These are phyloP conservation scores for Ascobolus immersus DNA, from an alignment of 495 filamentous ascomycete genomes.

Conservation along the genomic window DNA sequence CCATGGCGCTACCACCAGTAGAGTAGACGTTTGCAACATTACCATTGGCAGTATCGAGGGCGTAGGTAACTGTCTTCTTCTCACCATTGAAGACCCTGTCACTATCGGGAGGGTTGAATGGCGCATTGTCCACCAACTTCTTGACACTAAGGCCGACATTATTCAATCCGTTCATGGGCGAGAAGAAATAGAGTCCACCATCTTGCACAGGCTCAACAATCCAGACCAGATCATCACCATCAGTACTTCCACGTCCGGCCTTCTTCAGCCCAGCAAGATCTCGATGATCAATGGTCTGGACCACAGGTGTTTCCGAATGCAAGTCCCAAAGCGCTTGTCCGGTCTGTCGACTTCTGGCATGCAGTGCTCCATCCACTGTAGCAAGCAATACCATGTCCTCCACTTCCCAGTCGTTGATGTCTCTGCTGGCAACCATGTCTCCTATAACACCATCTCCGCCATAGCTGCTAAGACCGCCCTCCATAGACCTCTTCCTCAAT, in stretches of 20 bases:
- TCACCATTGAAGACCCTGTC: constrained; percentile 61
- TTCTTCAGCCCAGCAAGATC: constrained; percentile 36
- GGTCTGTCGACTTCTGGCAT: constrained; percentile 72
- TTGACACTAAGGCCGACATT: constrained; percentile 36
- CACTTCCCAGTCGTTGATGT: constrained; percentile 92
- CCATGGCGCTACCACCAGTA: constrained; percentile 23
- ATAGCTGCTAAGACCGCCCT: too few species aligned
- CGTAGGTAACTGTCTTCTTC: constrained; percentile 72
- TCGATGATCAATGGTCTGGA: constrained; percentile 66
- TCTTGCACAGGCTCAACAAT: constrained; percentile 80
- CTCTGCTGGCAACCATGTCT: too few species aligned
- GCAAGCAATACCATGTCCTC: constrained; percentile 98
- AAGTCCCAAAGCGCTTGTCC: constrained; percentile 64
- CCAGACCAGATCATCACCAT: constrained; percentile 74
- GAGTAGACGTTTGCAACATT: constrained; percentile 41
- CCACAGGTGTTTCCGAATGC: constrained; percentile 57
- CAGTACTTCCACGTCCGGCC: constrained; percentile 22
- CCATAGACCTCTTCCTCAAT: too few species aligned
- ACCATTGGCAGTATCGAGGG: constrained; percentile 63
- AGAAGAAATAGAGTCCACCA: constrained; percentile 68
- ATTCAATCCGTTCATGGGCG: constrained; percentile 22
- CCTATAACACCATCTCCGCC: too few species aligned
- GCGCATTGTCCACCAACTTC: constrained; percentile 38
- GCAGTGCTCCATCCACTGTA: constrained; percentile 91
- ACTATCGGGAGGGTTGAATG: constrained; percentile 15